Evolutionary conservation across 306 rosid species (phyloP).

Genomic region (Quercus gilva): DNA sequence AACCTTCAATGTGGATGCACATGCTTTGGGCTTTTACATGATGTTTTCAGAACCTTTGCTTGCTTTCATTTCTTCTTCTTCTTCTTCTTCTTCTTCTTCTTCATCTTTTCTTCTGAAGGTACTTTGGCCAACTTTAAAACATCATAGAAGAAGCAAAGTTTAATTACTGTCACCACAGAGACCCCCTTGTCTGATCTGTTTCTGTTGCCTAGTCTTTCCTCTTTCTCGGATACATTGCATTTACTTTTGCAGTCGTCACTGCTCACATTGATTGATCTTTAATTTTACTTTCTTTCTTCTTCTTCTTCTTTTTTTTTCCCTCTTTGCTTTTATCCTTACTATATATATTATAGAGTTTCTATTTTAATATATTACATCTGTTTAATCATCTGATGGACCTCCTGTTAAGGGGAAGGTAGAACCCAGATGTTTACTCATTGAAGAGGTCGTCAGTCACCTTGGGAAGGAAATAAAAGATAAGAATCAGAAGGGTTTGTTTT

Average conservation of each 20-base stretch:
- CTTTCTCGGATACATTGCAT: constrained; percentile 21
- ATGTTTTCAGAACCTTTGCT: constrained; percentile 8
- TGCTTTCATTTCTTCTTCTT: background rate
- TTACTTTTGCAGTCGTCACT: constrained; percentile 31
- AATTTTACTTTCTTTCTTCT: background rate
- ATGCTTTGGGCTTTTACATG: background rate
- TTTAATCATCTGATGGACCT: constrained; percentile 5
- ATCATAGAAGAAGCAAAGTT: constrained; percentile 22
- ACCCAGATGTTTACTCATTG: constrained; percentile 27
- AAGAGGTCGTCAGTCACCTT: constrained; percentile 22
- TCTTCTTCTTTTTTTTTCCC: too few relatives aligned
- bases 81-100: background rate
- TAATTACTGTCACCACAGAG: constrained; percentile 18
- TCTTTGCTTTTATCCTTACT: background rate
- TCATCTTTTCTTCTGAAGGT: constrained; percentile 13
- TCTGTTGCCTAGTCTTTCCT: constrained; percentile 13
- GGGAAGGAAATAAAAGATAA: constrained; percentile 29
- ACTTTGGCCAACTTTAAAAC: constrained; percentile 24
- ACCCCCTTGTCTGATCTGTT: constrained; percentile 10
- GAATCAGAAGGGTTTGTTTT: background rate
- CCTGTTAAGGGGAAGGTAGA: constrained; percentile 15
- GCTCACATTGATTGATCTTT: constrained; percentile 8
- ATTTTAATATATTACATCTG: background rate
- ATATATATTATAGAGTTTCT: background rate
- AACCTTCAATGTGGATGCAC: background rate